These are phyloP conservation scores for Bipolaris sorokiniana DNA, from an alignment of 2,329 filamentous ascomycete genomes.

Conservation along the genomic window DNA sequence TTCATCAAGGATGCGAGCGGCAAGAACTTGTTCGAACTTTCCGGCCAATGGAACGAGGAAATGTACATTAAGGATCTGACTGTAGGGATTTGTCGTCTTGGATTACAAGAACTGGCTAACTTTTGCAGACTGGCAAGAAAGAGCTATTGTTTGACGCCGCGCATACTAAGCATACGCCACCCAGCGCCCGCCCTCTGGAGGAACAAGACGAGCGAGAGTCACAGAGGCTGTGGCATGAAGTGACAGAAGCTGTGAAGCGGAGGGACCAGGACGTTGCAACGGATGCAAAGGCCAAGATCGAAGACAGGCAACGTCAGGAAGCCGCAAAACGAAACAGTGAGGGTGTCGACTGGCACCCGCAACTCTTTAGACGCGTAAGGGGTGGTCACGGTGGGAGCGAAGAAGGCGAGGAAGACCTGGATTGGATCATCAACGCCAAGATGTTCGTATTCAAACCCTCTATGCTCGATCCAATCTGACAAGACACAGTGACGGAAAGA, in stretches of 20 bases:
- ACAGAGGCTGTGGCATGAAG: constrained; percentile 83
- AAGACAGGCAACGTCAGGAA: constrained; percentile 89
- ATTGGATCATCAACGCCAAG: constrained; percentile 90
- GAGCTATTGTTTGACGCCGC: constrained; percentile 88
- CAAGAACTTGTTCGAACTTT: constrained; percentile 87
- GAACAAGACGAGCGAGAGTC: constrained; percentile 93
- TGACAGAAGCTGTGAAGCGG: constrained; percentile 79
- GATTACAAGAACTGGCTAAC: not conserved
- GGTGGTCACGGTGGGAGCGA: constrained; percentile 73
- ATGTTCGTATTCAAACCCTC: constrained; percentile 64
- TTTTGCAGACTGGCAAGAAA: constrained; percentile 79
- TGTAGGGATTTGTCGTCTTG: constrained; percentile 56
- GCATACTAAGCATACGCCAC: constrained; percentile 76
- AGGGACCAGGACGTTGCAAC: constrained; percentile 89
- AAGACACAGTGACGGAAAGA: constrained; percentile 59
- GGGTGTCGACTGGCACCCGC: constrained; percentile 84
- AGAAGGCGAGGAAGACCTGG: constrained; percentile 84
- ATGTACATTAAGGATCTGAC: constrained; percentile 88
- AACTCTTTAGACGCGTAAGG: constrained; percentile 78
- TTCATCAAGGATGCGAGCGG: constrained; percentile 86
- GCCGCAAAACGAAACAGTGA: constrained; percentile 79
- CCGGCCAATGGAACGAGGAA: constrained; percentile 87
- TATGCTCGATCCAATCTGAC: constrained; percentile 7
- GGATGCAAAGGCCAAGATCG: constrained; percentile 94
- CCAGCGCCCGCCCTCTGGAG: constrained; percentile 74